Evolutionary conservation across 768 basidiomycete genomes (phyloP), one percentile per base, ranked within the genome.

Genomic region (Clavaria fumosa): DNA sequence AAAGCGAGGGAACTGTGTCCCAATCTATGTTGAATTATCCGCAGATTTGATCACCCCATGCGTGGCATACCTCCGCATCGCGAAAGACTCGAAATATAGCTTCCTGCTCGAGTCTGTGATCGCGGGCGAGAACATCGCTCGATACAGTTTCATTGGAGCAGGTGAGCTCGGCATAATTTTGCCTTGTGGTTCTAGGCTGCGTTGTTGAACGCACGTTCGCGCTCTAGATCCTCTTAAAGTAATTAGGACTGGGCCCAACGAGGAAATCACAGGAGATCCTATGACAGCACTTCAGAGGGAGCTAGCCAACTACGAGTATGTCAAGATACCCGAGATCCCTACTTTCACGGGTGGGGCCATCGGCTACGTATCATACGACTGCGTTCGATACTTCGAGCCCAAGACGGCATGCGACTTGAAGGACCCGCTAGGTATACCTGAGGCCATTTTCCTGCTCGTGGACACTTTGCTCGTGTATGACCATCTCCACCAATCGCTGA

Each of bases 261-360:
- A 91, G 53, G 82, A 88, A 38, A 57, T 73, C 41, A 66, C 69
- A 22, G 95, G 93, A 0, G 95, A 99, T 55, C 95, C 95, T 9
- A 75, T 90, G 67, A 53, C 61, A 20, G 71, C 69, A 19, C 70
- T 99, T 31, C 82, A 97, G 59, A 76, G 73, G 47, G 89, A 93
- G 54, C 72, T 99, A 15, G 62, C 77, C 5, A 62, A 79, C 37
- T 86, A 97, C 63, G 69, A 80, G 55, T 95, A 91, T 53, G 72
- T 95, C 57, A 81, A 81, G 54, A 75, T 95, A 18, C 89, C 89
- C 4, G 83, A 91, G 55, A 68, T 93, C 23, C 78, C 85, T 2
- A 91, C 91, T 0, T 95, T 97, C 54, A 93, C 90, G 31, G 95
- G 95, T 32, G 95, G 95, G 31, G 93, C 91, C 1, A 86, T 97